Evolutionary conservation across 169 alveolate genomes (phyloP).

Genomic region (Plasmodium vivax): DNA sequence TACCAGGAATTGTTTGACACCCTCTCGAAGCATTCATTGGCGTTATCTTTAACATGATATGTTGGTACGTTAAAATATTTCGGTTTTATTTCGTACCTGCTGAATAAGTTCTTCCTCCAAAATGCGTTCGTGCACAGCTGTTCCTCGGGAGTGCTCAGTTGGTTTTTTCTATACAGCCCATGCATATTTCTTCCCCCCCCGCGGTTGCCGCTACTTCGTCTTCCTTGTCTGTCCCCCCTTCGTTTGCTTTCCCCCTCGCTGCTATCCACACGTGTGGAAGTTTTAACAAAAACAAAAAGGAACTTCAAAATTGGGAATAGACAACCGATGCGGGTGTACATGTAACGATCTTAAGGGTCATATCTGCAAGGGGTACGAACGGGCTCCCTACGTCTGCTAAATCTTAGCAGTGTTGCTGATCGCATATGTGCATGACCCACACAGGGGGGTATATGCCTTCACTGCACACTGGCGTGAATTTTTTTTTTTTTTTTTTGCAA

Average conservation of each 20-base stretch:
- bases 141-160: constrained; percentile 12
- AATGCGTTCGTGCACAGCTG: constrained; percentile 2
- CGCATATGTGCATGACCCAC: not conserved
- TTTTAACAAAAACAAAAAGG: not conserved
- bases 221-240: not conserved
- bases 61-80: constrained; percentile 5
- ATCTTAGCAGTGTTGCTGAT: not conserved
- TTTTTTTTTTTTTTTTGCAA: not conserved
- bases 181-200: constrained; percentile 6
- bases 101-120: not conserved
- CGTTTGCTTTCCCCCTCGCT: not conserved
- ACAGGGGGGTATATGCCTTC: not conserved
- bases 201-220: not conserved
- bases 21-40: constrained; percentile 31
- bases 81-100: constrained; percentile 28
- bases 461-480: not conserved
- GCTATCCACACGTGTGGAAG: not conserved
- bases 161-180: not conserved
- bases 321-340: not conserved
- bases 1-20: constrained; percentile 72
- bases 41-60: not conserved
- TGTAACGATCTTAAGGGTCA: not conserved
- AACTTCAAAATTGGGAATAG: constrained; percentile 1
- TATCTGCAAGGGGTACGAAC: not conserved
- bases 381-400: not conserved